Evolutionary conservation across 192 early-diverging fungal genomes (phyloP).

Genomic region (Oehlia diaphana): DNA sequence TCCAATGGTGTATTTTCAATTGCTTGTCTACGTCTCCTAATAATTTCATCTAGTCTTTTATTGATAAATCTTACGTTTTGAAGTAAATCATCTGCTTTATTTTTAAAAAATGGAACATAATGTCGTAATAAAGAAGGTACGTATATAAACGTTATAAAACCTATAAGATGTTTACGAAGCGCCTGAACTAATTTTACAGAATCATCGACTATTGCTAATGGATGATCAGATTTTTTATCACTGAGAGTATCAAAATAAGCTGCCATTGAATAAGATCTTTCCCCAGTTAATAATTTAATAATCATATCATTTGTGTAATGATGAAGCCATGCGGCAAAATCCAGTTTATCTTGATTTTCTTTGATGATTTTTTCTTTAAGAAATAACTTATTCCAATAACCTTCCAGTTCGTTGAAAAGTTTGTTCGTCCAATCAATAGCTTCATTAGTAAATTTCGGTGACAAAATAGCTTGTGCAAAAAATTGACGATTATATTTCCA

Average conservation of each 20-base stretch:
- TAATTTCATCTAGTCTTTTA: background rate
- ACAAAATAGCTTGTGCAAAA: slow-evolving; percentile 6
- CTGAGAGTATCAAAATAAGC: background rate
- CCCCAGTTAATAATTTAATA: background rate
- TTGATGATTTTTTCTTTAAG: background rate
- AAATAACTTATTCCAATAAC: background rate
- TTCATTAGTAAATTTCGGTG: background rate
- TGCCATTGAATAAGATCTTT: slow-evolving; percentile 3
- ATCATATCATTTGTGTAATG: slow-evolving; percentile 8
- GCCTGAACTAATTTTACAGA: background rate
- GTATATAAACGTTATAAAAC: background rate
- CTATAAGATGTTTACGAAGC: background rate
- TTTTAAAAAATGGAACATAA: background rate
- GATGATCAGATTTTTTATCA: background rate
- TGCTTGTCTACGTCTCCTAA: slow-evolving; percentile 2
- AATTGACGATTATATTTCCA: slow-evolving; percentile 18
- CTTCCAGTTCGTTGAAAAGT: background rate
- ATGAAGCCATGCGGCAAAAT: background rate
- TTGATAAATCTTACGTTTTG: background rate
- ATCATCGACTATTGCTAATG: background rate
- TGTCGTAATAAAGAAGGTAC: background rate
- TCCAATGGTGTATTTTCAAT: background rate
- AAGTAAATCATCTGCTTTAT: background rate
- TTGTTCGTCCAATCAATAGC: background rate
- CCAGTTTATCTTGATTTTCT: background rate